Evolutionary conservation across 2,329 filamentous ascomycete genomes (phyloP), one percentile per base, ranked within the genome.

Genomic region (Colletotrichum tropicicola): DNA sequence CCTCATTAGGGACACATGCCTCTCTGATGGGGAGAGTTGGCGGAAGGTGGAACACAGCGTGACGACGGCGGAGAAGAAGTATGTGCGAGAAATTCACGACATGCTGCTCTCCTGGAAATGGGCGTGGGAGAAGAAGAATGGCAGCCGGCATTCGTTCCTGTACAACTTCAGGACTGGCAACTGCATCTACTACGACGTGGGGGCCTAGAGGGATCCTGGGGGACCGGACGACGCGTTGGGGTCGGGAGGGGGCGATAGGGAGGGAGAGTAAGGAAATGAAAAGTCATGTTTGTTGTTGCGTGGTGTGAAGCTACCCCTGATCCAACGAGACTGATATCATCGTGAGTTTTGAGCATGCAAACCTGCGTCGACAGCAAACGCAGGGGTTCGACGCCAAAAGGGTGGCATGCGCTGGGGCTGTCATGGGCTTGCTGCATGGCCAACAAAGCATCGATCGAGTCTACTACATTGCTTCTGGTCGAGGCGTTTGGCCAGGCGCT

Each of bases 101-200:
- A 82, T 95, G 76, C 82, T 98, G 56, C 80, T 73, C 78, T 85
- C 71, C 78, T 96, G 82, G 87, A 87, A 74, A 77, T 82, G 69
- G 79, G 85, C 75, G 82, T 89, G 82, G 79, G 85, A 81, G 80
- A 79, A 69, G 65, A 81, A 82, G 68, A 75, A 83, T 4, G 86
- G 83, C 8, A 85, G 86, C 23, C 85, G 87, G 48, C 92, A 94
- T 74, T 92, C 92, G 10, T 97, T 97, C 78, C 87, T 98, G 55
- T 97, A 97, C 79, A 97, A 97, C 72, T 97, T 97, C 71, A 85
- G 94, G 65, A 97, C 93, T 9, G 92, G 91, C 0, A 90, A 86
- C 63, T 94, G 92, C 75, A 85, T 97, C 53, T 93, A 95, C 74
- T 97, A 97, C 77, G 94, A 97, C 78, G 78, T 98, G 44, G 82